Base-by-base conservation (phyloP, 139 green algal species). In the Klebsormidium nitens region DNA sequence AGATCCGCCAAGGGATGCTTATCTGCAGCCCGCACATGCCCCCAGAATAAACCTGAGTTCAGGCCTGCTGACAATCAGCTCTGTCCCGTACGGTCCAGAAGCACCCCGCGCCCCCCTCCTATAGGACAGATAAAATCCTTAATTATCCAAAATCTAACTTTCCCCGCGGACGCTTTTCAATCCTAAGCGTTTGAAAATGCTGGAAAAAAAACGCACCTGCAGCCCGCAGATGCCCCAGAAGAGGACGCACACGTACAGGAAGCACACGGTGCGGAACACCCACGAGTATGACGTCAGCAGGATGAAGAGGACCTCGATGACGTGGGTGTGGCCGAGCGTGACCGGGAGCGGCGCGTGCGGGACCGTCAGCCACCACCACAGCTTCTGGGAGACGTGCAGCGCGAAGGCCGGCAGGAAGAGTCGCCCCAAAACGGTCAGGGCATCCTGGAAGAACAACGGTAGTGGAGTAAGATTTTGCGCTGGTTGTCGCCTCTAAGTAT, bases 151-250 rank as follows among this genome's bases (percentile, higher is more conserved):
- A n/a, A n/a, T n/a, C n/a, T n/a, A n/a, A n/a, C n/a, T n/a, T n/a
- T n/a, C n/a, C n/a, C n/a, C n/a, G n/a, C n/a, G n/a, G n/a, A n/a
- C n/a, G n/a, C n/a, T n/a, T n/a, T n/a, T n/a, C n/a, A n/a, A n/a
- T n/a, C n/a, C n/a, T n/a, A n/a, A n/a, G n/a, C n/a, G n/a, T n/a
- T n/a, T n/a, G n/a, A n/a, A n/a, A n/a, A n/a, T n/a, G n/a, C n/a
- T n/a, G n/a, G n/a, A n/a, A n/a, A n/a, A n/a, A n/a, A 28, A 1
- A 6, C 63, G 0, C 19, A 74, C 66, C 66, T 74, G 66, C 29
- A 74, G 66, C 8, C n/a, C 37, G 56, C 66, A 74, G 57, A 73
- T 36, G 8, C 73, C 73, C 59, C 59, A 74, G 46, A 74, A 74
- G 56, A 74, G 36, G 17, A 74, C 66, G 23, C 66, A 74, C 23